These are phyloP conservation scores for Spiraea crenata DNA, from an alignment of 331 rosid species.

Conservation along the genomic window DNA sequence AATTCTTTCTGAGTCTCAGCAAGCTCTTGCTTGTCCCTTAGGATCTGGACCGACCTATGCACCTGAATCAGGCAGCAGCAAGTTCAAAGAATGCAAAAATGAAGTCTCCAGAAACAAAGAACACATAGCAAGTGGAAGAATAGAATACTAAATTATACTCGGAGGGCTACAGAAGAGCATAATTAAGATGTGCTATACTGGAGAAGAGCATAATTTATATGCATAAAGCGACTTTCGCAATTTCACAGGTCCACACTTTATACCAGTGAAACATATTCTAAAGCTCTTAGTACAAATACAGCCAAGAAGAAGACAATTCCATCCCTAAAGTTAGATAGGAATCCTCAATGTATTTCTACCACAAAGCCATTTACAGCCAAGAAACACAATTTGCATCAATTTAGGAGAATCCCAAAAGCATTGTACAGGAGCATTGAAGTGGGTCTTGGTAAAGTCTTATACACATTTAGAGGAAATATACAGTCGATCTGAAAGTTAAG, in stretches of 20 bases:
- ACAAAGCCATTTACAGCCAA: background rate
- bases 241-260: background rate
- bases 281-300: background rate
- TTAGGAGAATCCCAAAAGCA: background rate
- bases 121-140: background rate
- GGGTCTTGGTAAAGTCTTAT: background rate
- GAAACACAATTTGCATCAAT: background rate
- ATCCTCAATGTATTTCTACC: background rate
- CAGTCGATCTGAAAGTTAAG: background rate
- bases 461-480: background rate
- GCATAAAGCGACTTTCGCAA: background rate
- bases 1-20: slow-evolving; percentile 92
- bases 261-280: background rate
- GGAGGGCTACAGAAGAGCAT: too few species aligned
- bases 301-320: background rate
- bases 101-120: background rate
- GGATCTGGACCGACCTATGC: slow-evolving; percentile 91
- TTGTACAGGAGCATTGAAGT: background rate
- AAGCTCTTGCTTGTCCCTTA: slow-evolving; percentile 96
- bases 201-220: background rate
- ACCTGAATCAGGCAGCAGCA: slow-evolving; percentile 51
- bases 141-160: background rate
- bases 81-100: slow-evolving; percentile 3
- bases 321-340: background rate
- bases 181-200: background rate